Percentiles rank a stretch among this genome's conserved stretches.
These are phyloP conservation scores for Sporothrix humicola DNA, from an alignment of 2,329 filamentous ascomycete species.

Conservation along the genomic window DNA sequence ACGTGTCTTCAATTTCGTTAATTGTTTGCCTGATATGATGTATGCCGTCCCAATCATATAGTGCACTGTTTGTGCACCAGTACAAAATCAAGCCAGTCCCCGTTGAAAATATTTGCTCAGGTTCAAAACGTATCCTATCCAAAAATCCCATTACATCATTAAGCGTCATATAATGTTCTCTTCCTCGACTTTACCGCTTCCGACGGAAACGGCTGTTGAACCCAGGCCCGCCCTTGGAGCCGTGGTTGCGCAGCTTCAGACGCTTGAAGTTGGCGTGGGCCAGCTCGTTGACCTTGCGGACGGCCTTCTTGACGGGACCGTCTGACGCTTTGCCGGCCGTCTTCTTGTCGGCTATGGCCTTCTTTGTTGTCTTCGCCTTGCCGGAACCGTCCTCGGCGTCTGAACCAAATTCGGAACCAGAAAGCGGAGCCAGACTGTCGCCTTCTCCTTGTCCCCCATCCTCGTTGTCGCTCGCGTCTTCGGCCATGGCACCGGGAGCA, in stretches of 20 bases:
- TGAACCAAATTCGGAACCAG: constrained; percentile 26
- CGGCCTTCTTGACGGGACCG: constrained; percentile 57
- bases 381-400: constrained; percentile 41
- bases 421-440: constrained; percentile 43
- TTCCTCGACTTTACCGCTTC: constrained; percentile 45
- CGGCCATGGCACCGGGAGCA: constrained; percentile 42
- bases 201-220: constrained; percentile 64
- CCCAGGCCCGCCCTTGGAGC: constrained; percentile 65
- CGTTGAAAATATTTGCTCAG: no score
- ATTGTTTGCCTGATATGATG: no score
- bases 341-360: constrained; percentile 37
- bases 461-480: constrained; percentile 45
- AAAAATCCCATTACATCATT: background rate
- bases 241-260: constrained; percentile 66
- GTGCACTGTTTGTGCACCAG: background rate
- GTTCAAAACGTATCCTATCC: background rate
- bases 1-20: no score
- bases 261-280: constrained; percentile 71
- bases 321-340: constrained; percentile 42
- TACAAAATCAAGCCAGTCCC: background rate
- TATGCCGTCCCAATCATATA: background rate
- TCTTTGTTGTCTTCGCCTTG: constrained; percentile 37
- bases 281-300: constrained; percentile 66
- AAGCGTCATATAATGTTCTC: background rate
- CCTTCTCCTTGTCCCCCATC: constrained; percentile 50